Evolutionary conservation across 179 eudicot species (phyloP).

Genomic region (Silene coronaria): DNA sequence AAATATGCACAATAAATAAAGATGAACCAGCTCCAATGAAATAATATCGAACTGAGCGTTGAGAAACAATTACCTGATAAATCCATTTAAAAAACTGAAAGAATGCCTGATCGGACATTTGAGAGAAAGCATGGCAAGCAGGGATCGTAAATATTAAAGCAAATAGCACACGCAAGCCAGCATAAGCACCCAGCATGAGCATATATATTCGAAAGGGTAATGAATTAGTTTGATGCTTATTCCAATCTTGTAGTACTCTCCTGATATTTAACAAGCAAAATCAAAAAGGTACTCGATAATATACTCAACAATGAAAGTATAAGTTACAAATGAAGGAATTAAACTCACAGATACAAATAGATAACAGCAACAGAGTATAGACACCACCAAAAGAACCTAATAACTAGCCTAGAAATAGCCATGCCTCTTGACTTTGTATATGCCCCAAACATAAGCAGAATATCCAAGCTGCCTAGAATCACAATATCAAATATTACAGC

Average conservation of each 20-base stretch:
- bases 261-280: constrained; percentile 29
- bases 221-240: constrained; percentile 38
- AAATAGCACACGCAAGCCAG: constrained; percentile 58
- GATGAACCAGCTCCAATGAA: background rate
- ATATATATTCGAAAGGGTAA: constrained; percentile 71
- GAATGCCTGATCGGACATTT: constrained; percentile 75
- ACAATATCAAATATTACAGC: constrained; percentile 15
- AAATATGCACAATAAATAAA: background rate
- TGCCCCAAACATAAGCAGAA: constrained; percentile 88
- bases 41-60: background rate
- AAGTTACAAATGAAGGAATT: background rate
- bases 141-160: constrained; percentile 64
- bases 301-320: constrained; percentile 1
- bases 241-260: constrained; percentile 73
- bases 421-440: constrained; percentile 79
- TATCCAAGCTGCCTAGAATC: constrained; percentile 70
- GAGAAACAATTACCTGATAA: constrained; percentile 54
- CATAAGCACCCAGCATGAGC: constrained; percentile 75
- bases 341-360: constrained; percentile 77
- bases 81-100: constrained; percentile 98
- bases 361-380: constrained; percentile 58
- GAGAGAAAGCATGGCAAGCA: constrained; percentile 73
- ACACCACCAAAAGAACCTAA: constrained; percentile 83
- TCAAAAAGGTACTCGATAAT: constrained; percentile 15
- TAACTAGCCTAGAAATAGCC: constrained; percentile 89